Evolutionary conservation across 139 green algal species (phyloP).

Genomic region (Mesotaenium endlicherianum): DNA sequence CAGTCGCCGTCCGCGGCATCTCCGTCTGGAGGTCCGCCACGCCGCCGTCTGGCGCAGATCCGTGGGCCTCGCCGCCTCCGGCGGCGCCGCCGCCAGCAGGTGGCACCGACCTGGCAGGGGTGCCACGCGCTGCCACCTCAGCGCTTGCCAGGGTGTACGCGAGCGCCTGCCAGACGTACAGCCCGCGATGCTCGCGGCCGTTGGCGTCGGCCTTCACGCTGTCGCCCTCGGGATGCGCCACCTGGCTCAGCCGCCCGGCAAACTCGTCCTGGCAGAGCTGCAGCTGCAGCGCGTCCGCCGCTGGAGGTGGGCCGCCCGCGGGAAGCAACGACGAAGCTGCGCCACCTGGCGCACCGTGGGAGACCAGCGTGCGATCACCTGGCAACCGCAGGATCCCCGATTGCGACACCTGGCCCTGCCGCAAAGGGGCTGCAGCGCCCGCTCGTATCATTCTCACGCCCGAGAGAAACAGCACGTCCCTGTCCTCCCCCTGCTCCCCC

Average conservation of each 20-base stretch:
- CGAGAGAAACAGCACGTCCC: too few species aligned
- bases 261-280: neutral
- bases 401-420: too few species aligned
- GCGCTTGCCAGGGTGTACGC: conserved; percentile 21
- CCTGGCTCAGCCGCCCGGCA: neutral
- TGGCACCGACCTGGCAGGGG: neutral
- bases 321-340: neutral
- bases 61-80: neutral
- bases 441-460: too few species aligned
- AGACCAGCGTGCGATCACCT: neutral
- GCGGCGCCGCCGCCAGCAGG: neutral
- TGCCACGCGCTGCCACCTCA: conserved; percentile 25
- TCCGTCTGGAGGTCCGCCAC: too few species aligned
- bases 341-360: neutral
- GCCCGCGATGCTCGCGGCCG: neutral
- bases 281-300: neutral
- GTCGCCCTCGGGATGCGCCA: neutral
- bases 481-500: too few species aligned
- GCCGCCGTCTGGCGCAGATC: neutral
- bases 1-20: too few species aligned
- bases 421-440: too few species aligned
- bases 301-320: neutral
- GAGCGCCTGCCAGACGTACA: conserved; percentile 32
- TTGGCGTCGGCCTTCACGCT: neutral
- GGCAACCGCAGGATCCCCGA: neutral